These are phyloP conservation scores for Balansia obtecta DNA, from an alignment of 2,329 filamentous ascomycete genomes.

Conservation along the genomic window DNA sequence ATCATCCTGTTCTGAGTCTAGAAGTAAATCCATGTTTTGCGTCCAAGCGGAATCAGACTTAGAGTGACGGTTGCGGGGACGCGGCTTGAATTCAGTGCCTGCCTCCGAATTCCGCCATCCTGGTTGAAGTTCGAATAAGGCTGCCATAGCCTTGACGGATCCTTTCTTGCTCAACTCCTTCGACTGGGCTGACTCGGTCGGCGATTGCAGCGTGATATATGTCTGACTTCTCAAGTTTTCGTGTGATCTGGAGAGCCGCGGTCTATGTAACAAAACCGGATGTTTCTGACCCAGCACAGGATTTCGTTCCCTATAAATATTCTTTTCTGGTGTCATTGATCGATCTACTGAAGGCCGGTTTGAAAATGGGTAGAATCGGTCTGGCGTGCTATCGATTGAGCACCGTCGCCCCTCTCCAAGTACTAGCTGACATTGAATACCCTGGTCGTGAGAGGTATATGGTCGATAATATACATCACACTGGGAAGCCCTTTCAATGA, in stretches of 20 bases:
- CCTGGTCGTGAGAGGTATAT: slow-evolving; percentile 2
- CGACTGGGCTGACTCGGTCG: slow-evolving; percentile 9
- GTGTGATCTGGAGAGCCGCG: slow-evolving; percentile 8
- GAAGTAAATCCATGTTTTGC: not conserved
- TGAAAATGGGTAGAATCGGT: slow-evolving; percentile 13
- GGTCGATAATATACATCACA: not conserved
- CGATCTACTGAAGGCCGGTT: not conserved
- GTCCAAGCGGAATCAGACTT: slow-evolving; percentile 7
- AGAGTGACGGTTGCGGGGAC: not conserved
- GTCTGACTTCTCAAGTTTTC: slow-evolving; percentile 5
- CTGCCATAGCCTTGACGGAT: slow-evolving; percentile 37
- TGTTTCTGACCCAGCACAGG: not conserved
- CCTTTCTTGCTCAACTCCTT: slow-evolving; percentile 15
- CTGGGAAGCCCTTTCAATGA: not conserved
- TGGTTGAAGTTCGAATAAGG: slow-evolving; percentile 32
- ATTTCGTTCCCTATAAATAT: not conserved
- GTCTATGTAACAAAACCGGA: slow-evolving; percentile 6
- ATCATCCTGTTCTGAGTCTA: not conserved
- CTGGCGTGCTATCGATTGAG: slow-evolving; percentile 11
- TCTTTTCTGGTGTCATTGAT: not conserved
- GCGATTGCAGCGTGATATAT: not conserved
- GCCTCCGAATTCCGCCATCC: not conserved
- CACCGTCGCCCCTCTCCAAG: not conserved
- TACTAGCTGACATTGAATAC: slow-evolving; percentile 3
- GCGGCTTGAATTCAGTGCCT: not conserved